Conservation (phyloP, 352 stramenopile genomes). For the Pythium coloratum region DNA sequence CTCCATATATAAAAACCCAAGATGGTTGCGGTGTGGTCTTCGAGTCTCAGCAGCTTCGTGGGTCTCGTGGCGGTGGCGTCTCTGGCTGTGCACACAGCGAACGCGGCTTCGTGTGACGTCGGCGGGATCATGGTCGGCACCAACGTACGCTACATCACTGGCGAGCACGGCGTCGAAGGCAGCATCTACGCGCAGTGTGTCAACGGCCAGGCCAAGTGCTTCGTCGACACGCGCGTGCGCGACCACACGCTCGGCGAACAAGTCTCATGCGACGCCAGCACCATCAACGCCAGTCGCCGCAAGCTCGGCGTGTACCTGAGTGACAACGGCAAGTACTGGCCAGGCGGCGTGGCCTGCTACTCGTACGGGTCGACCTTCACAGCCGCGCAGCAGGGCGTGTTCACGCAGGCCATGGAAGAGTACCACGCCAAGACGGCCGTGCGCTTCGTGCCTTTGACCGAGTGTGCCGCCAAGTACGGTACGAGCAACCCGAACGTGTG, state of each 20-base stretch:
- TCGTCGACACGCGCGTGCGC: slow-evolving; percentile 36
- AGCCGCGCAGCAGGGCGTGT: slow-evolving; percentile 33
- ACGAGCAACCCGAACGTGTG: slow-evolving; percentile 33
- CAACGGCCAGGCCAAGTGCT: slow-evolving; percentile 30
- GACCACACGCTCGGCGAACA: slow-evolving; percentile 28
- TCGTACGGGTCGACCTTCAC: slow-evolving; percentile 33
- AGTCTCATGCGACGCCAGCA: slow-evolving; percentile 33
- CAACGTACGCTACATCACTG: slow-evolving; percentile 38
- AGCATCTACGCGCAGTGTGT: slow-evolving; percentile 48
- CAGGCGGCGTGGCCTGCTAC: slow-evolving; percentile 42
- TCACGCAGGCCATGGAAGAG: slow-evolving; percentile 37
- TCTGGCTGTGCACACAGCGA: not conserved
- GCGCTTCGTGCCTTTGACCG: slow-evolving; percentile 36
- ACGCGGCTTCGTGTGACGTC: slow-evolving; percentile 16
- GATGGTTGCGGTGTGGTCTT: not conserved
- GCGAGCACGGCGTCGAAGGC: slow-evolving; percentile 29
- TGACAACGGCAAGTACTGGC: slow-evolving; percentile 36
- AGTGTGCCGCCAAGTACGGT: slow-evolving; percentile 30
- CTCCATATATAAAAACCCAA: not conserved
- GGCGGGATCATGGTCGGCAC: slow-evolving; percentile 19
- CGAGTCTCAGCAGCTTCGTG: not conserved
- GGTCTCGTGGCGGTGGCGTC: not conserved
- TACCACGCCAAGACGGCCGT: slow-evolving; percentile 37
- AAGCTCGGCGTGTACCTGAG: slow-evolving; percentile 41
- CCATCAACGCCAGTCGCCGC: slow-evolving; percentile 40